Evolutionary conservation across 2,329 filamentous ascomycete genomes (phyloP).

Genomic region (Chalara sp.): DNA sequence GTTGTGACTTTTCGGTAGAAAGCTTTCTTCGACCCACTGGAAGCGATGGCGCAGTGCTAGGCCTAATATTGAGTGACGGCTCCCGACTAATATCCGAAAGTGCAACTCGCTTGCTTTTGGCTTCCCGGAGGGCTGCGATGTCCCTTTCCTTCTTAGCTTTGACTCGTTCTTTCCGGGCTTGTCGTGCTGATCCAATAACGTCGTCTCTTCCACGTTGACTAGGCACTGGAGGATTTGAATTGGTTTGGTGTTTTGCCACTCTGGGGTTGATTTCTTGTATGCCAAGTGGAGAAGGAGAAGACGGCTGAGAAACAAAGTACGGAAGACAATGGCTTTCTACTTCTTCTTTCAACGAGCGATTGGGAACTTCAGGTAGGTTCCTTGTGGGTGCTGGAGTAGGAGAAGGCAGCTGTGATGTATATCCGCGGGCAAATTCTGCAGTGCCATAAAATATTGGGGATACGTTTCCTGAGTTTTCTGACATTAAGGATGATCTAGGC

Average conservation of each 20-base stretch:
- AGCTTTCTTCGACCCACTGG: not conserved
- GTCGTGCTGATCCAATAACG: not conserved
- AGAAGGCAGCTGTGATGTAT: too few relatives aligned
- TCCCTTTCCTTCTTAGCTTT: conserved; percentile 18
- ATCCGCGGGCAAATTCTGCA: too few relatives aligned
- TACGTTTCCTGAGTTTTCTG: too few relatives aligned
- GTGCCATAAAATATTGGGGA: too few relatives aligned
- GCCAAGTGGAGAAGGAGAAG: not conserved
- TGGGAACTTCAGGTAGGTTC: conserved; percentile 1
- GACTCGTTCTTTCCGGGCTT: conserved; percentile 17
- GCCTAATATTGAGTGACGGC: not conserved
- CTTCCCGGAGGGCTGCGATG: conserved; percentile 12
- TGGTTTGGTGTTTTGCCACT: too few relatives aligned
- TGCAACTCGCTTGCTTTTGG: not conserved
- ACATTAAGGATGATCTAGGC: too few relatives aligned
- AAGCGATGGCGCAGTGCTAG: not conserved
- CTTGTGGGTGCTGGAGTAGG: not conserved
- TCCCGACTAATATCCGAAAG: not conserved
- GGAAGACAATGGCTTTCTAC: not conserved
- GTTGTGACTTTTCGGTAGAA: not conserved
- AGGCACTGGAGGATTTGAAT: too few relatives aligned
- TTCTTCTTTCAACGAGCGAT: too few relatives aligned
- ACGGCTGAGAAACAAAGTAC: not conserved
- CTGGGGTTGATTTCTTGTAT: too few relatives aligned
- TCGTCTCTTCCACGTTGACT: too few relatives aligned